Evolutionary conservation across 129 eudicot genomes (phyloP).

Genomic region (Escallonia herrerae): DNA sequence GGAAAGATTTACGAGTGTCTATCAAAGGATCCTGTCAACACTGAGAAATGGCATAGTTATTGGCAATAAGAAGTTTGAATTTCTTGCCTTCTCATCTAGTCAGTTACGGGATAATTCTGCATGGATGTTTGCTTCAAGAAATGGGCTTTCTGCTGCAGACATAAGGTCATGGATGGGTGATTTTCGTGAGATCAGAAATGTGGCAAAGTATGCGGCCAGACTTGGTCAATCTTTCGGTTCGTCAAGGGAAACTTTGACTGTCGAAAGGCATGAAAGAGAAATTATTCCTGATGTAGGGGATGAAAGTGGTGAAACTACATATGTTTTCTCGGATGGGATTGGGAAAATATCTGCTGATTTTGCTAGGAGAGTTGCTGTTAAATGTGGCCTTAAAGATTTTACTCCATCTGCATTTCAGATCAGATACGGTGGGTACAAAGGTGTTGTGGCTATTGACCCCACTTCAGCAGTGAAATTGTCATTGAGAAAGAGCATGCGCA

Average conservation of each 20-base stretch:
- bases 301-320: conserved; percentile 19
- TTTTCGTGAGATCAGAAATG: conserved; percentile 53
- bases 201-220: conserved; percentile 92
- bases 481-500: conserved; percentile 65
- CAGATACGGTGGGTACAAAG: conserved; percentile 81
- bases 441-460: conserved; percentile 80
- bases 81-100: conserved; percentile 89
- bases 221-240: conserved; percentile 89
- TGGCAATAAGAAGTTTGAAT: conserved; percentile 62
- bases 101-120: conserved; percentile 79
- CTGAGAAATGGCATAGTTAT: conserved; percentile 58
- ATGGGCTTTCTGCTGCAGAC: conserved; percentile 35
- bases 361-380: conserved; percentile 50
- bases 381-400: conserved; percentile 41
- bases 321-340: conserved; percentile 83
- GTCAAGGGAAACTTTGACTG: conserved; percentile 67
- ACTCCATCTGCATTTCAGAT: conserved; percentile 79
- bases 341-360: conserved; percentile 73
- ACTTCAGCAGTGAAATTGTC: conserved; percentile 45
- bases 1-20: conserved; percentile 39
- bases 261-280: conserved; percentile 44
- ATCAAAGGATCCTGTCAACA: conserved; percentile 44
- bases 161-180: conserved; percentile 80
- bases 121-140: conserved; percentile 81
- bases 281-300: conserved; percentile 40